Conservation (phyloP, 495 filamentous ascomycete species). For the Podospora anserina region DNA sequence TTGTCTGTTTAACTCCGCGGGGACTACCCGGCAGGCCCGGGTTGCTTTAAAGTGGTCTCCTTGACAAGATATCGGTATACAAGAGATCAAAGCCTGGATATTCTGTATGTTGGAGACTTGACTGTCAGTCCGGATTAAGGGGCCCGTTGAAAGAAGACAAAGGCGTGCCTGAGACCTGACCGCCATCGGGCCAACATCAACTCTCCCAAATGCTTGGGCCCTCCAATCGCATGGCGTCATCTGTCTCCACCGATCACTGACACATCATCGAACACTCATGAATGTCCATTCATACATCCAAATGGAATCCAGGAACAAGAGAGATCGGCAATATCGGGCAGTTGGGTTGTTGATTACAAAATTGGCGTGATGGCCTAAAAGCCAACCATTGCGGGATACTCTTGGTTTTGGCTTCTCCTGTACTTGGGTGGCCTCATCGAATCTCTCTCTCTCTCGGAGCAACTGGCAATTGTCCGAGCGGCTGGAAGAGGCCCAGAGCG, state of each 20-base stretch:
- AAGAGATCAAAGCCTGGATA: neutral
- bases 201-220: neutral
- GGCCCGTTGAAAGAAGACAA: neutral
- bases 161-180: neutral
- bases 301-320: neutral
- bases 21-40: neutral
- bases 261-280: neutral
- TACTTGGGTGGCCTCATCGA: neutral
- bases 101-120: neutral
- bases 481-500: neutral
- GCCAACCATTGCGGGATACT: neutral
- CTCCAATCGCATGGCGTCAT: constrained; percentile 4
- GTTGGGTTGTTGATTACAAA: neutral
- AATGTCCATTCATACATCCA: neutral
- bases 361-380: neutral
- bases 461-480: neutral
- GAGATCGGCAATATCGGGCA: neutral
- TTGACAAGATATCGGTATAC: neutral
- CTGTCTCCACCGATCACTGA: neutral
- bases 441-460: neutral
- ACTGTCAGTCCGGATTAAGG: neutral
- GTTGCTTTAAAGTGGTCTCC: neutral
- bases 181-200: constrained; percentile 1
- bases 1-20: neutral
- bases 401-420: neutral